Conservation (phyloP, 352 stramenopile genomes). For the Phytopythium mirpurense region DNA sequence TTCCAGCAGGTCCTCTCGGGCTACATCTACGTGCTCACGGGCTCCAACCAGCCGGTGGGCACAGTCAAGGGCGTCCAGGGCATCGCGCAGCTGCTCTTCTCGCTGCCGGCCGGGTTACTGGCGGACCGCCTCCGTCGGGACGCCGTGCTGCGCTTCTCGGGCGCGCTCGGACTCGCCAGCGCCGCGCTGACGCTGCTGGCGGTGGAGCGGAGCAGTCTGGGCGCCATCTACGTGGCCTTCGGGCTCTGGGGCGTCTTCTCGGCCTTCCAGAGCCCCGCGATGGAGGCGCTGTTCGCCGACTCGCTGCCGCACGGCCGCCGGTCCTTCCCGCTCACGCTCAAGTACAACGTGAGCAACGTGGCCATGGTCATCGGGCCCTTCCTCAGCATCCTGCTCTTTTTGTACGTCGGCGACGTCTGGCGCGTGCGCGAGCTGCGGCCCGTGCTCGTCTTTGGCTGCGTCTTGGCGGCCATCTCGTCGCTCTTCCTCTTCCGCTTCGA, state of each 20-base stretch:
- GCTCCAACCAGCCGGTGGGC: conserved; percentile 70
- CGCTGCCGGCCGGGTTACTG: conserved; percentile 59
- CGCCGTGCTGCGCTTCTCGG: conserved; percentile 58
- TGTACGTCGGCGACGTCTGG: conserved; percentile 62
- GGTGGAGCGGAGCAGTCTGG: conserved; percentile 37
- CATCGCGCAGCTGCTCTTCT: conserved; percentile 72
- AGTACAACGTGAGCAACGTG: conserved; percentile 75
- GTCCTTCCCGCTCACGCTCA: conserved; percentile 75
- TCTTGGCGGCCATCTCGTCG: conserved; percentile 45
- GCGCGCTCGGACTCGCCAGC: conserved; percentile 37
- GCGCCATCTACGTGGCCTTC: conserved; percentile 55
- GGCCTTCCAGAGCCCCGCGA: conserved; percentile 59
- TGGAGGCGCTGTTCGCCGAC: conserved; percentile 72
- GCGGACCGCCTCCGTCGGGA: conserved; percentile 66
- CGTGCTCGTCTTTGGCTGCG: conserved; percentile 54
- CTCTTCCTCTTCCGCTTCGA: conserved; percentile 56
- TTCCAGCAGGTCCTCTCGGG: conserved; percentile 76
- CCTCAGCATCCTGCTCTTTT: conserved; percentile 63
- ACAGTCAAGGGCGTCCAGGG: conserved; percentile 80
- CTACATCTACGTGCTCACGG: conserved; percentile 73
- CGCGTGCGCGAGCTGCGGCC: conserved; percentile 40
- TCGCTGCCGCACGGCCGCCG: conserved; percentile 60
- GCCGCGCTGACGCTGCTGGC: conserved; percentile 53
- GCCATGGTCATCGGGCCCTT: conserved; percentile 57
- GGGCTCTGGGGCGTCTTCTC: conserved; percentile 65